Evolutionary conservation across 345 rosid species (phyloP), one percentile per base, ranked within the genome.

Genomic region (Syzygium aromaticum): DNA sequence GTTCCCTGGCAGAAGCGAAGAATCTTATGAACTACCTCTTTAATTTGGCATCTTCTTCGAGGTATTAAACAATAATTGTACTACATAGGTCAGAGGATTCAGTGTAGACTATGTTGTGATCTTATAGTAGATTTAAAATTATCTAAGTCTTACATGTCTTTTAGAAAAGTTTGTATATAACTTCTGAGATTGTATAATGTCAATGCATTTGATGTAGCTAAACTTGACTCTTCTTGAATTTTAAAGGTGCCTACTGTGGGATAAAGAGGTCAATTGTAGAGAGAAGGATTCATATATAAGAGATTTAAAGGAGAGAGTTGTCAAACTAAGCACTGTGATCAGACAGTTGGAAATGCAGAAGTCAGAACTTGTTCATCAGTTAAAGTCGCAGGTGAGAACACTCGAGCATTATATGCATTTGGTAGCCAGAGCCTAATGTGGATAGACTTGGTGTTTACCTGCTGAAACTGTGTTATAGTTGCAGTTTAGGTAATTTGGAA

Each of bases 1-100:
- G 98, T 16, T 94, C 99, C 86, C 94, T 98, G 67, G 94, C 93
- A 78, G 99, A 98, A 51, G 98, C 97, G 8, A 98, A 96, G 90
- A 95, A 92, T 88, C 89, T 94, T 86, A 95, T 98, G 99, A 95
- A 95, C 85, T 88, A 93, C 88, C 93, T 98, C 38, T 98, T 98
- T 90, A 95, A 94, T 88, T 82, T 98, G 87, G 98, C 99, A 89
- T 95, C 98, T 52, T 91, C 95, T 84, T 95, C 99, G 17, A 96
- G 99, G 99, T 98, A 90, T 7, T 73, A 4, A 38, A 25, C 46
- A 73, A 22, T 73, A 33, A 73, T 38, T 25, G 3, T 10, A 73
- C 27, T 73, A 73, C 25, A 1, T 21, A 33, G 19, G 49, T 38
- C 13, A 19, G 80, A 73, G 38, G 80, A 73, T 25, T 73, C 22